A percentile compares a stretch with the other conserved stretches of the same genome.
Conservation (phyloP, 176 grass and related monocot genomes). For the Poa annua region DNA sequence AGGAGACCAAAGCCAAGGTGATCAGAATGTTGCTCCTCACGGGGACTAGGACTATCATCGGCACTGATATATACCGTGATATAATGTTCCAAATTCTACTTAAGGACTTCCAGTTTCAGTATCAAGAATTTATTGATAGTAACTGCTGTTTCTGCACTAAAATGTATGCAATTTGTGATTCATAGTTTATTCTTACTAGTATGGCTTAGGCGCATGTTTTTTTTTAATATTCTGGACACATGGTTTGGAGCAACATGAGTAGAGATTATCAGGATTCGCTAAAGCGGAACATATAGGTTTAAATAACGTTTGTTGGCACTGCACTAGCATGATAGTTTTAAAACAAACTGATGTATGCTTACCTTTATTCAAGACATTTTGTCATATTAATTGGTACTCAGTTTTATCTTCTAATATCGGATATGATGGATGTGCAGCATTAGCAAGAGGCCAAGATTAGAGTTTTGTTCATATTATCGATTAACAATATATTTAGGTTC, state of each 20-base stretch:
- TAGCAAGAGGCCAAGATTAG: neutral
- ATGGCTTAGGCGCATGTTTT: neutral
- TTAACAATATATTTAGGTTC: constrained; percentile 67
- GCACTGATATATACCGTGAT: too few species aligned
- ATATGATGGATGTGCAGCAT: neutral
- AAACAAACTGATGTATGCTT: neutral
- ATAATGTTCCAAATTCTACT: neutral
- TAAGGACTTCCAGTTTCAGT: neutral
- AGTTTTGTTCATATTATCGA: constrained; percentile 21
- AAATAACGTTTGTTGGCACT: neutral
- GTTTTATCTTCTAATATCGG: neutral
- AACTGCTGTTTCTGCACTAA: neutral
- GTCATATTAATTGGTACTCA: neutral
- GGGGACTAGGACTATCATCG: too few species aligned
- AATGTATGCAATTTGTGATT: neutral
- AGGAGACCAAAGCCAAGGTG: constrained; percentile 80
- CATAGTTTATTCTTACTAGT: neutral
- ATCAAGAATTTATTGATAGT: neutral
- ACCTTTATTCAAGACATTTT: neutral
- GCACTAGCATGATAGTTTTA: neutral
- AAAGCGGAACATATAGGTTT: neutral
- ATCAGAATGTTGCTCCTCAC: neutral
- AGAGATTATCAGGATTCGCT: neutral
- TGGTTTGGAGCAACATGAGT: neutral
- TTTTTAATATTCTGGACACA: neutral